Conservation (phyloP, 2,329 filamentous ascomycete genomes). For the Dactylellina haptotyla region DNA sequence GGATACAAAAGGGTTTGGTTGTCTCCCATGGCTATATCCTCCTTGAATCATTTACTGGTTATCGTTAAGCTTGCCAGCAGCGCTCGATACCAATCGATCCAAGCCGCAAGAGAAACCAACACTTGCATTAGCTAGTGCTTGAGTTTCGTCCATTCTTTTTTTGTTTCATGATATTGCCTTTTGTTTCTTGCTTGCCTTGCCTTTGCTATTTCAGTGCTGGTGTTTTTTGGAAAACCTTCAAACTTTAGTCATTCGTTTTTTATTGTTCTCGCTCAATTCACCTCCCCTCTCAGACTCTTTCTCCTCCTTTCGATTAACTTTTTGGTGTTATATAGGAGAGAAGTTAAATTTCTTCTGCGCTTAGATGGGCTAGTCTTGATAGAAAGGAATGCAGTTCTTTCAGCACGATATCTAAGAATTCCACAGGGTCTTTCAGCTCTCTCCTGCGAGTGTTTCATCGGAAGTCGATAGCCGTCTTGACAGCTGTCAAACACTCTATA, state of each 20-base stretch:
- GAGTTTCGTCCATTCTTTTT: slow-evolving; percentile 53
- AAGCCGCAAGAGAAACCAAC: slow-evolving; percentile 35
- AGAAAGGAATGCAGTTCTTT: slow-evolving; percentile 45
- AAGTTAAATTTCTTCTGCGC: slow-evolving; percentile 14
- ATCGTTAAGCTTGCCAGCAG: slow-evolving; percentile 31
- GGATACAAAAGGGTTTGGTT: slow-evolving; percentile 53
- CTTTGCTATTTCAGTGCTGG: slow-evolving; percentile 20
- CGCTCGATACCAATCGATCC: too few species aligned
- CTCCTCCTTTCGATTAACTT: neutral
- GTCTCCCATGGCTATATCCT: slow-evolving; percentile 29
- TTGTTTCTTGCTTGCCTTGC: slow-evolving; percentile 10
- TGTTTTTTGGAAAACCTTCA: slow-evolving; percentile 8
- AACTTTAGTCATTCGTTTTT: slow-evolving; percentile 26
- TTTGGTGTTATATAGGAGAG: slow-evolving; percentile 8
- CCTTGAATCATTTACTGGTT: slow-evolving; percentile 4
- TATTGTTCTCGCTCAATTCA: slow-evolving; percentile 35
- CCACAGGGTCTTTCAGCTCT: neutral
- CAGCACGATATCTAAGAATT: slow-evolving; percentile 43
- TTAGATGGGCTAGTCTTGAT: slow-evolving; percentile 2
- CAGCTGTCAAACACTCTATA: slow-evolving; percentile 48
- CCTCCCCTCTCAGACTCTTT: slow-evolving; percentile 17
- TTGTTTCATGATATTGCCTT: neutral
- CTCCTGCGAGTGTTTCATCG: slow-evolving; percentile 31
- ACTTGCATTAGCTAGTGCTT: slow-evolving; percentile 37
- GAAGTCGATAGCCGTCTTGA: slow-evolving; percentile 32